These are phyloP conservation scores for Cornus kousa DNA, from an alignment of 148 eudicot genomes.

Conservation along the genomic window DNA sequence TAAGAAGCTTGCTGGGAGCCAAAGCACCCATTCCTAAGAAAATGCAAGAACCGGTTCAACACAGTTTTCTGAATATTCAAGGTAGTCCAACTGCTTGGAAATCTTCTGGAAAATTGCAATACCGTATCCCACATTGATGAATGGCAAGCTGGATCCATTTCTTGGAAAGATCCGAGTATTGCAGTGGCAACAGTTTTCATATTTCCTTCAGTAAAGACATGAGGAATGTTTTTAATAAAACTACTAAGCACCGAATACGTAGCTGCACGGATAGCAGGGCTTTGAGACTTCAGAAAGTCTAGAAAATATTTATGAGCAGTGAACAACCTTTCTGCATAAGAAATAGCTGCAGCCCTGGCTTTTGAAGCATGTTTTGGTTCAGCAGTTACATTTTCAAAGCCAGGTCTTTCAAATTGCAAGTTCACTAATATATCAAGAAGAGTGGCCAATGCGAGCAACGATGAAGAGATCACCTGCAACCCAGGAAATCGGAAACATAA, in stretches of 20 bases:
- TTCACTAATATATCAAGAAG: slow-evolving; percentile 62
- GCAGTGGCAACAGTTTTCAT: slow-evolving; percentile 60
- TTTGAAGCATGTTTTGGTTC: slow-evolving; percentile 51
- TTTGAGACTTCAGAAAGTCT: slow-evolving; percentile 68
- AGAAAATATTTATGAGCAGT: slow-evolving; percentile 61
- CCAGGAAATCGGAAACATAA: slow-evolving; percentile 4
- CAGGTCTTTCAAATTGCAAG: slow-evolving; percentile 45
- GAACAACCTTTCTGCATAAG: slow-evolving; percentile 68
- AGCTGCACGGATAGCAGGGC: slow-evolving; percentile 74
- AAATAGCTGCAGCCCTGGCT: slow-evolving; percentile 50
- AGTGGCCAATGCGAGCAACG: slow-evolving; percentile 86
- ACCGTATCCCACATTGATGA: slow-evolving; percentile 86
- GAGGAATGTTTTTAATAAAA: slow-evolving; percentile 68
- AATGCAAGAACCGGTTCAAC: slow-evolving; percentile 64
- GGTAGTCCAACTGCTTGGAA: slow-evolving; percentile 69
- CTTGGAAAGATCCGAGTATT: slow-evolving; percentile 84
- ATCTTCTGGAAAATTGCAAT: slow-evolving; percentile 54
- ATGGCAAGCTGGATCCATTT: slow-evolving; percentile 82
- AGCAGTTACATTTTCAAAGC: slow-evolving; percentile 31
- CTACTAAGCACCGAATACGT: slow-evolving; percentile 72
- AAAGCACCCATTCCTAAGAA: slow-evolving; percentile 86
- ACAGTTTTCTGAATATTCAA: slow-evolving; percentile 66
- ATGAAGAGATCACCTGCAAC: slow-evolving; percentile 79
- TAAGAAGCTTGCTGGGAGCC: slow-evolving; percentile 95
- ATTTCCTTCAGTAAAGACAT: slow-evolving; percentile 61